Percentiles rank a stretch among this genome's conserved stretches.
Conservation (phyloP, 2,329 filamentous ascomycete genomes). For the Fusarium sp. region DNA sequence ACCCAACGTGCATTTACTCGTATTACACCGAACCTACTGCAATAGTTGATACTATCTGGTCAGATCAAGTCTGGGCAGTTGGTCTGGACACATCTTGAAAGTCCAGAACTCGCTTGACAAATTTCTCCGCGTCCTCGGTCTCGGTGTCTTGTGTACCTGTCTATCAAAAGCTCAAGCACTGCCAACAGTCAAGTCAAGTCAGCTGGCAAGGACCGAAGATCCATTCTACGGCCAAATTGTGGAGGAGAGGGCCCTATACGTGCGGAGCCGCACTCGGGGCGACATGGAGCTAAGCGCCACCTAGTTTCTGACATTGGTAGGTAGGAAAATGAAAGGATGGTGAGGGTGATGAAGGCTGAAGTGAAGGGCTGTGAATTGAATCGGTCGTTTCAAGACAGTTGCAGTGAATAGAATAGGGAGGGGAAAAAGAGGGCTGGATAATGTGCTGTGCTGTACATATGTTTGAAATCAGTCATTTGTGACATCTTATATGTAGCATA, state of each 20-base stretch:
- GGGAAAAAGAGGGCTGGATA: conserved; percentile 11
- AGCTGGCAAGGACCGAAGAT: neutral
- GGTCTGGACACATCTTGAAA: conserved; percentile 7
- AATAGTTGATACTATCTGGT: conserved; percentile 1
- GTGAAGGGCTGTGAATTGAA: conserved; percentile 1
- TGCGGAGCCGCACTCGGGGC: conserved; percentile 41
- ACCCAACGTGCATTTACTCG: conserved; percentile 20
- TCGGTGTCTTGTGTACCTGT: neutral
- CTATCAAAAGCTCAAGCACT: neutral
- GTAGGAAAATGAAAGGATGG: neutral
- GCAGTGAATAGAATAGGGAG: neutral
- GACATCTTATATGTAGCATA: conserved; percentile 6
- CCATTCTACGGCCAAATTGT: conserved; percentile 21
- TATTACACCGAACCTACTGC: conserved; percentile 13
- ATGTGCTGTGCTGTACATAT: neutral
- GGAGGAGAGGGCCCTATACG: conserved; percentile 27
- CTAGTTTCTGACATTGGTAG: neutral
- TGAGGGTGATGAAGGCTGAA: neutral
- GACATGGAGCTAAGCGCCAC: conserved; percentile 21
- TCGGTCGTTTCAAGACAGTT: conserved; percentile 20
- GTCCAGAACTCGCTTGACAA: conserved; percentile 7
- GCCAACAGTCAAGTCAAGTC: neutral
- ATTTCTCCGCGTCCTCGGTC: neutral
- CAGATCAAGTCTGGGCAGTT: neutral
- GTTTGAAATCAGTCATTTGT: conserved; percentile 30